These are phyloP conservation scores for Linderniella brevidens DNA, from an alignment of 257 asterid species.

Conservation along the genomic window DNA sequence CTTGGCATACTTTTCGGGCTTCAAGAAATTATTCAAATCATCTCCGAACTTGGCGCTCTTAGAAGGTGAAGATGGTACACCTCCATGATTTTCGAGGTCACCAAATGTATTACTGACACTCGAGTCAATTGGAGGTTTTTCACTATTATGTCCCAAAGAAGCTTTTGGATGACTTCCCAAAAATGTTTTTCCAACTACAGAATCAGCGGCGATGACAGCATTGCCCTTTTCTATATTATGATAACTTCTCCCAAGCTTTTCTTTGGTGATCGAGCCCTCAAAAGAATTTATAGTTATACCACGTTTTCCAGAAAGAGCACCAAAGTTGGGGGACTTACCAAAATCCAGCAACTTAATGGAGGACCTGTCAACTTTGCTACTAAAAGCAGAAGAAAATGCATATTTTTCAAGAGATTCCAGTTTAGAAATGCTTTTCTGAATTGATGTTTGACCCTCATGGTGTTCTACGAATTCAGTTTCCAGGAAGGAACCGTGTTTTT, in stretches of 20 bases:
- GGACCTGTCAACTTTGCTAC: constrained; percentile 36
- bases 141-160: constrained; percentile 8
- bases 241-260: constrained; percentile 15
- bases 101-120: constrained; percentile 12
- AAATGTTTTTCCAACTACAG: too few species aligned
- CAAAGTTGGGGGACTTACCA: constrained; percentile 31
- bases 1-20: constrained; percentile 19
- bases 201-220: constrained; percentile 3
- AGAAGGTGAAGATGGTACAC: constrained; percentile 28
- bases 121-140: constrained; percentile 14
- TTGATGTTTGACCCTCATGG: constrained; percentile 30
- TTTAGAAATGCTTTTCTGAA: constrained; percentile 69
- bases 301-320: constrained; percentile 13
- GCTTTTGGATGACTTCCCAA: too few species aligned
- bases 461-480: constrained; percentile 18
- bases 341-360: constrained; percentile 26
- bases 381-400: constrained; percentile 36
- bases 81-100: constrained; percentile 13
- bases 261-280: constrained; percentile 20
- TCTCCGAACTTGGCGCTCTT: constrained; percentile 26
- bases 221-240: constrained; percentile 15
- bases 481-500: constrained; percentile 21
- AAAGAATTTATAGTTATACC: constrained; percentile 6
- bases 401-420: constrained; percentile 51
- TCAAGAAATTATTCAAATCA: constrained; percentile 13